Base-by-base conservation (phyloP, 768 basidiomycete species). In the Sarcodon sp. region DNA sequence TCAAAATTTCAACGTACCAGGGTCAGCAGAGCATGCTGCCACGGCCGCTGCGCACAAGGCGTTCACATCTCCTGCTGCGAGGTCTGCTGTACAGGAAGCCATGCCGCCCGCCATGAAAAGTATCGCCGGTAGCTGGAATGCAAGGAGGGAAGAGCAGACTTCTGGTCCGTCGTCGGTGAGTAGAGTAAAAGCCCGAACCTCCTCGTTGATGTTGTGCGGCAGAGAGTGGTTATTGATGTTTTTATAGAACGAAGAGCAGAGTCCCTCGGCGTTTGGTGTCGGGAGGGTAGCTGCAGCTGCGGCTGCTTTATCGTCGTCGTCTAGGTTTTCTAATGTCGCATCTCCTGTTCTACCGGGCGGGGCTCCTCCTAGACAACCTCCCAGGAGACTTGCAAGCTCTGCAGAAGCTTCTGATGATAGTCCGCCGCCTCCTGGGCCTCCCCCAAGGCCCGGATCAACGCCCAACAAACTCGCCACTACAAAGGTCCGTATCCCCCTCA, bases 221-320 rank as follows among this genome's bases (percentile, higher is more conserved):
- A 4, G 4, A 2, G 21, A 4, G 4, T 27, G 21, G 21, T 27
- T 27, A 27, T 27, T 27, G 21, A 27, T 27, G 21, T 27, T 27
- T 27, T 27, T 27, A 27, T 27, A 27, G 21, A 27, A 4, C 4
- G 21, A 27, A 27, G 21, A 27, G 21, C 21, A 41, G 13, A 13
- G 39, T 13, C 13, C 39, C 21, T 27, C 21, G 21, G 21, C 21
- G 21, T 27, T 16, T 41, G 39, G 39, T 8, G 62, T 72, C 34
- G 77, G 77, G 6, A 71, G 77, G 21, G 70, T 82, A 32, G 78
- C 80, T 1, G 76, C 80, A 5, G 73, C 77, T 3, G 69, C 76
- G 15, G 58, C 69, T 8, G 67, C 73, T 33, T 72, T 78, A 53
- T 43, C 37, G 35, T 44, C 15, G 18, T 54, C 35, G 8, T 27